Evolutionary conservation across 2,329 filamentous ascomycete genomes (phyloP).

Genomic region (Fusarium sp.): DNA sequence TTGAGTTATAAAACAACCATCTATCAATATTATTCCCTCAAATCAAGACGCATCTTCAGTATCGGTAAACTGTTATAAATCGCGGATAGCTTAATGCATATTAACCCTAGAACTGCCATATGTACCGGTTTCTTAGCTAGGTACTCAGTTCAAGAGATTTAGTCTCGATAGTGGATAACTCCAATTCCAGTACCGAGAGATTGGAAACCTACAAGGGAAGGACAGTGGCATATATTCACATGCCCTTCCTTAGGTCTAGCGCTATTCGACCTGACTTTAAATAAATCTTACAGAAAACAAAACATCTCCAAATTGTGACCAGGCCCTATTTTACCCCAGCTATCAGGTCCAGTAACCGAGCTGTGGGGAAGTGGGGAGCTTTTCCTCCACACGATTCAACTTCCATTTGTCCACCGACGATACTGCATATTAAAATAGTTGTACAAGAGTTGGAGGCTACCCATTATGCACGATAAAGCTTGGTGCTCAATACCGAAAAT

Average conservation of each 20-base stretch:
- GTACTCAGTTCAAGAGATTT: too few relatives aligned
- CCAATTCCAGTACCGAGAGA: too few relatives aligned
- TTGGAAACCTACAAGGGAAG: too few relatives aligned
- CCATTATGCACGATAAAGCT: background rate
- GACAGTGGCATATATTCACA: too few relatives aligned
- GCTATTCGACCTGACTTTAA: background rate
- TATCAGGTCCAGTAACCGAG: background rate
- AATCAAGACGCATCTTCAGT: background rate
- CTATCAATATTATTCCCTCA: background rate
- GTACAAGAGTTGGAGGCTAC: background rate
- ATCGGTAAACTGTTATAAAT: background rate
- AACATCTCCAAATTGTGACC: background rate
- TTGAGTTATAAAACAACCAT: background rate
- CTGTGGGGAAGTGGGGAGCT: slow-evolving; percentile 37
- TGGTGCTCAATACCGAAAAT: background rate
- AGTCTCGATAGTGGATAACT: too few relatives aligned
- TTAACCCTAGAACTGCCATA: too few relatives aligned
- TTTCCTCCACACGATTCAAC: background rate
- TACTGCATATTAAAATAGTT: background rate
- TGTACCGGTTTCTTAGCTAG: too few relatives aligned
- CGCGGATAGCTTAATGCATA: too few relatives aligned
- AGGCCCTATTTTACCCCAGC: slow-evolving; percentile 11
- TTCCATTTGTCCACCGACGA: slow-evolving; percentile 9
- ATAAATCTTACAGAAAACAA: background rate
- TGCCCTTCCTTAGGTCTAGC: background rate